Percentiles rank a stretch among this genome's conserved stretches.
Conservation (phyloP, 768 basidiomycete species). For the Leucocoprinus leucothites region DNA sequence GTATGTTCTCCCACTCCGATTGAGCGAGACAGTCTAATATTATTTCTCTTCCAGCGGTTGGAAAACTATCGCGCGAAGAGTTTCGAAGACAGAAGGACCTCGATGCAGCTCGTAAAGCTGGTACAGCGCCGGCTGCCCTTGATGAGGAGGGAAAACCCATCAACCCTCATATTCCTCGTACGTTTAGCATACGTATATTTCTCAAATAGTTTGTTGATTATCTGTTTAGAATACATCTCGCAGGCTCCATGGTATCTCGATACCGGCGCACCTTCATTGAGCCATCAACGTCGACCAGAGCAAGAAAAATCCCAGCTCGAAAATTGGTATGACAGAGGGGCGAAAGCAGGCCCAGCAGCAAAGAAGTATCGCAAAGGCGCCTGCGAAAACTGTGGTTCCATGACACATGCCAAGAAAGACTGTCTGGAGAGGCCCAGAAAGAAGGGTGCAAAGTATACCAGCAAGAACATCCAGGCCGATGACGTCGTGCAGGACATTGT, state of each 20-base stretch:
- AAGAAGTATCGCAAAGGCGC: slow-evolving; percentile 98
- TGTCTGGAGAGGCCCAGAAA: slow-evolving; percentile 96
- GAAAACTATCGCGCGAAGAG: slow-evolving; percentile 92
- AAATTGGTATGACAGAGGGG: slow-evolving; percentile 89
- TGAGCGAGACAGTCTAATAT: neutral
- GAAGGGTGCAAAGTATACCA: slow-evolving; percentile 92
- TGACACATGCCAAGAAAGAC: slow-evolving; percentile 88
- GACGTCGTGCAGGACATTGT: slow-evolving; percentile 83
- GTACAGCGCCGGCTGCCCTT: slow-evolving; percentile 93
- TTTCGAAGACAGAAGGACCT: slow-evolving; percentile 95
- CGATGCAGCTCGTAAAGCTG: slow-evolving; percentile 97
- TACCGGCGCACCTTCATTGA: slow-evolving; percentile 88
- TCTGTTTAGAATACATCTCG: slow-evolving; percentile 83
- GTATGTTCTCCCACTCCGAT: slow-evolving; percentile 6
- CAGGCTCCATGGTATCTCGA: slow-evolving; percentile 99
- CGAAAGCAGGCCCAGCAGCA: slow-evolving; percentile 82
- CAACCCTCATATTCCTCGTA: slow-evolving; percentile 98
- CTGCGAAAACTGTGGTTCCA: slow-evolving; percentile 98
- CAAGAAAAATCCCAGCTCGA: slow-evolving; percentile 72
- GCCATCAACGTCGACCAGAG: slow-evolving; percentile 86
- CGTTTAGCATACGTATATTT: slow-evolving; percentile 24
- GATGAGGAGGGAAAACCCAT: slow-evolving; percentile 95
- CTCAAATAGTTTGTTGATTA: neutral
- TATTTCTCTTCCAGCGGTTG: slow-evolving; percentile 39
- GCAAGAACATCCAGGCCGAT: slow-evolving; percentile 86